Percentiles rank a stretch among this genome's conserved stretches.
These are phyloP conservation scores for Triglochin maritima DNA, from an alignment of 106 monocot species.

Conservation along the genomic window DNA sequence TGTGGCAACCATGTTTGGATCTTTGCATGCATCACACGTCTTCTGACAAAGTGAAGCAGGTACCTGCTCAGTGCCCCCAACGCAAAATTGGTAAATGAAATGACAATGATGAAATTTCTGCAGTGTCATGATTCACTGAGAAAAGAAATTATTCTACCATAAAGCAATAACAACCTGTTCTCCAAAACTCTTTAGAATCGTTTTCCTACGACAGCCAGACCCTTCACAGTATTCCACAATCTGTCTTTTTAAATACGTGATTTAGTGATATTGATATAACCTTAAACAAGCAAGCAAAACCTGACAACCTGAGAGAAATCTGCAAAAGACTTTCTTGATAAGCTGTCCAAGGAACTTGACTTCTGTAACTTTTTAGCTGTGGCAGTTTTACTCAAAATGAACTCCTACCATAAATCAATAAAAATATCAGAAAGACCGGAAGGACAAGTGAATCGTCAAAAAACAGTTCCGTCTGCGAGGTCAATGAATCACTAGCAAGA, in stretches of 20 bases:
- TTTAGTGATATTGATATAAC: no score
- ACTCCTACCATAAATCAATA: slow-evolving; percentile 77
- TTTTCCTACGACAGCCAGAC: slow-evolving; percentile 71
- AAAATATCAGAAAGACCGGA: no score
- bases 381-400: slow-evolving; percentile 56
- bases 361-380: slow-evolving; percentile 32
- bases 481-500: neutral
- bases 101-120: neutral
- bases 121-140: neutral
- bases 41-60: slow-evolving; percentile 51
- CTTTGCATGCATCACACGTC: slow-evolving; percentile 78
- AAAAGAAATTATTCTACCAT: neutral
- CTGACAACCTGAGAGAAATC: slow-evolving; percentile 51
- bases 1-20: slow-evolving; percentile 43
- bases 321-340: slow-evolving; percentile 38
- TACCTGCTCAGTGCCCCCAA: no score
- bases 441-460: neutral
- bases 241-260: slow-evolving; percentile 24
- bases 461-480: neutral
- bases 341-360: slow-evolving; percentile 26
- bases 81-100: no score
- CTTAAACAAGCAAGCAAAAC: neutral
- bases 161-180: slow-evolving; percentile 41
- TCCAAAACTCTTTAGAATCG: slow-evolving; percentile 77
- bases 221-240: slow-evolving; percentile 85